Percentiles rank a stretch among this genome's conserved stretches.
Evolutionary conservation across 2,329 filamentous ascomycete species (phyloP).

Genomic region (Colletotrichum godetiae): DNA sequence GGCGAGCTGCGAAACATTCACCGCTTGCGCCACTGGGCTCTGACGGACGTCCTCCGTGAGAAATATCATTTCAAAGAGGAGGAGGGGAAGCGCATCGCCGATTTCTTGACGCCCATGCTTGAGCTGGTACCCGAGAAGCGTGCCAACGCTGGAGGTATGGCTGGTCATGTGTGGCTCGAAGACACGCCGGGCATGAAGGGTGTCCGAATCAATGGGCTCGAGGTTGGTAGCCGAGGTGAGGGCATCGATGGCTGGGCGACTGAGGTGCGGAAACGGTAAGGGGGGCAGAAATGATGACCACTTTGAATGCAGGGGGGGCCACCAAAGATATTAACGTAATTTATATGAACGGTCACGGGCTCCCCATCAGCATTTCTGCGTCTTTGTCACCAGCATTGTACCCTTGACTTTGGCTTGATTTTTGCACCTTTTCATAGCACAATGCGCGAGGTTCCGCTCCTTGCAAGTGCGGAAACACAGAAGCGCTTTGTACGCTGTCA

Average conservation of each 20-base stretch:
- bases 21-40: slow-evolving; percentile 92
- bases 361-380: slow-evolving; percentile 5
- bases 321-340: slow-evolving; percentile 28
- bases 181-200: slow-evolving; percentile 91
- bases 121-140: slow-evolving; percentile 88
- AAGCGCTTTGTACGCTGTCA: neutral
- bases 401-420: slow-evolving; percentile 11
- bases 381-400: neutral
- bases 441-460: slow-evolving; percentile 23
- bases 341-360: slow-evolving; percentile 19
- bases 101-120: slow-evolving; percentile 91
- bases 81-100: slow-evolving; percentile 80
- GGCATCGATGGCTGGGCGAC: slow-evolving; percentile 94
- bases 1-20: slow-evolving; percentile 98
- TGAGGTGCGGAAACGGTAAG: slow-evolving; percentile 85
- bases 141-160: slow-evolving; percentile 97
- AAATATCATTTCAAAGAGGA: slow-evolving; percentile 95
- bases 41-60: slow-evolving; percentile 91
- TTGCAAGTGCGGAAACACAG: neutral
- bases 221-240: slow-evolving; percentile 86
- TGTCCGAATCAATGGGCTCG: slow-evolving; percentile 76
- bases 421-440: neutral
- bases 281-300: slow-evolving; percentile 30
- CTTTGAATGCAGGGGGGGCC: slow-evolving; percentile 13
- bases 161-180: slow-evolving; percentile 83